These are phyloP conservation scores for Pestalotiopsis sp. DNA, from an alignment of 2,329 filamentous ascomycete genomes.

Conservation along the genomic window DNA sequence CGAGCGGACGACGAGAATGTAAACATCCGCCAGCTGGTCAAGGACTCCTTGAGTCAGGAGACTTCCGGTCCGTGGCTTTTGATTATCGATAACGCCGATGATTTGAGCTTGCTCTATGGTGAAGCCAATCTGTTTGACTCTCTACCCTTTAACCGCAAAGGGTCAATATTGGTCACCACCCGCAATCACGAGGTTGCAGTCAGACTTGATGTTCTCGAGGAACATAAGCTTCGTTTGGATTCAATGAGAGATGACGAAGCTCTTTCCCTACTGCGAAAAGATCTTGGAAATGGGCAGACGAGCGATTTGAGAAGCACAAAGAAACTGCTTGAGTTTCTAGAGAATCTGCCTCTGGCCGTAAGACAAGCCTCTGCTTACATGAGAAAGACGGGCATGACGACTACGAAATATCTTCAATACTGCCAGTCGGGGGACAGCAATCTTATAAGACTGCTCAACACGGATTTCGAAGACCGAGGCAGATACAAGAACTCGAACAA, in stretches of 20 bases:
- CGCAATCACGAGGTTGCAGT: constrained; percentile 17
- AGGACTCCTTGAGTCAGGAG: constrained; percentile 27
- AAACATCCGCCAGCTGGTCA: constrained; percentile 37
- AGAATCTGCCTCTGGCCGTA: background rate
- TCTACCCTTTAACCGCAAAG: constrained; percentile 29
- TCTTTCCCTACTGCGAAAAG: background rate
- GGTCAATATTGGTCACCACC: constrained; percentile 31
- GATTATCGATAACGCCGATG: constrained; percentile 46
- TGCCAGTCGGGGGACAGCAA: constrained; percentile 21
- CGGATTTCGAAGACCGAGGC: constrained; percentile 29
- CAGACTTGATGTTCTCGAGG: constrained; percentile 4
- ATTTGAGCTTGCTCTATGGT: constrained; percentile 29
- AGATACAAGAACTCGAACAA: constrained; percentile 28
- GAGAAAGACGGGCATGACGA: constrained; percentile 23
- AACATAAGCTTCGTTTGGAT: constrained; percentile 9
- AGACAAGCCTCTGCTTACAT: constrained; percentile 23
- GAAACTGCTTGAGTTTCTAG: constrained; percentile 30
- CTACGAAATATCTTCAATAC: constrained; percentile 25
- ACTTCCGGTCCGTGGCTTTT: constrained; percentile 36
- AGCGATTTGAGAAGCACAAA: constrained; percentile 1
- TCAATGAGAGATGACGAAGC: background rate
- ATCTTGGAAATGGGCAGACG: background rate
- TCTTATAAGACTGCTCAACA: constrained; percentile 26
- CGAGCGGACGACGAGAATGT: constrained; percentile 29
- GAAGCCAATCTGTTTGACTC: constrained; percentile 15